Evolutionary conservation across 2,329 filamentous ascomycete species (phyloP), one percentile per base, ranked within the genome.

Genomic region (Gnomoniopsis smithogilvyi): DNA sequence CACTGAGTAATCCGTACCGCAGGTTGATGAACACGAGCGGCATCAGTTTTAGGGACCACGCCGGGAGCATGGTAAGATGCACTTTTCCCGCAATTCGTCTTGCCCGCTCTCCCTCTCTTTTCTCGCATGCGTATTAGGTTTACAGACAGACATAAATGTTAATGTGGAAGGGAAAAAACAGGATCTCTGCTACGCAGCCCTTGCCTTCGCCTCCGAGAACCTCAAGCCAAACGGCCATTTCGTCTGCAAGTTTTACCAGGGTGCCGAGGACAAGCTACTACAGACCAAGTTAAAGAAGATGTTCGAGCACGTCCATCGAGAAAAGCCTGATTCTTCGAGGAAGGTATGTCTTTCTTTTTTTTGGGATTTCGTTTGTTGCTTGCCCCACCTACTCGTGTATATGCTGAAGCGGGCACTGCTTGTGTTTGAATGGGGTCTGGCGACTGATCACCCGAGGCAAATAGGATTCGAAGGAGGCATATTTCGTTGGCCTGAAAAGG

Each of bases 1-100:
- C 88, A 80, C 83, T 97, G 85, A 96, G 88, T 94, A 90, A 95
- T 85, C 92, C 92, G 65, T 95, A 96, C 43, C 43, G 43, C 83
- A 99, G 95, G 95, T 89, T 99, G 89, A 96, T 97, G 92, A 99
- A 99, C 76, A 97, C 94, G 67, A 96, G 90, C 76, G 95, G 95
- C 58, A 89, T 91, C 68, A 76, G 76, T 21, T 95, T 96, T 70
- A 86, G 87, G 64, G 95, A 99, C 74, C 95, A 99, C 75, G 88
- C 87, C 11, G 91, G 91, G 33, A 97, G 92, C 76, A 98, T 99
- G 91, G 94, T 97, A 76, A 71, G 88, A 17, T 17, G 33, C 24
- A 19, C 11, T 10, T 15, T 19, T 46, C 2, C n/a, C 3, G 1
- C 2, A 4, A 12, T 24, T 72, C 22, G 21, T 50, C 14, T 38